Base-by-base conservation (phyloP, 768 basidiomycete genomes). In the Strobilomyces dryophilus region DNA sequence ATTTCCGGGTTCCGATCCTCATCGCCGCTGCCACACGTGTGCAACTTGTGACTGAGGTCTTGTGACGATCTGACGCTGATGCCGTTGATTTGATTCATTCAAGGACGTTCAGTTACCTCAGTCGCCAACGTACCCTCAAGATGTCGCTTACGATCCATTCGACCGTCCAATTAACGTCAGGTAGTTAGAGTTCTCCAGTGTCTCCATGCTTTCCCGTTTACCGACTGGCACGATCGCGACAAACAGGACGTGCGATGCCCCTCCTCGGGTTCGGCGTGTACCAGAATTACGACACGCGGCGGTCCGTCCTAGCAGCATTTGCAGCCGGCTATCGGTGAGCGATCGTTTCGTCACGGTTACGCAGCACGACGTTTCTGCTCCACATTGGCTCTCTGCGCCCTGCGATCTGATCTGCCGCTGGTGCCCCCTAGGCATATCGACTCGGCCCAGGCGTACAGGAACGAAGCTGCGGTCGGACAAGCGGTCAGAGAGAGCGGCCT, bases 181-280 rank as follows among this genome's bases (percentile, higher is more conserved):
- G 74, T 74, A 52, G 39, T 53, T 57, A 54, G 41, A 41, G 57
- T 57, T 56, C n/a, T n/a, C 44, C 24, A 24, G 24, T 24, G 24
- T 24, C 2, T 24, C 24, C 39, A 34, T 29, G 2, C 40, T 51
- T 24, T 24, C 18, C 18, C 12, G 21, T 10, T 41, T 21, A 14
- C 47, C 54, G 42, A 63, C 29, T 24, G 24, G 32, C 42, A 26
- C 42, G 40, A 20, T 29, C 49, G 9, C 10, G 51, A 8, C 7
- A 42, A 20, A 51, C 53, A 76, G 87, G 85, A 15, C 66, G 80
- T 65, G 52, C 67, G 21, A 82, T 89, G 71, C 87, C 88, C 21
- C 65, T 76, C 7, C 72, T 90, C 3, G 87, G 88, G 12, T 82
- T 89, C 51, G 87, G 81, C 37, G 85, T 89, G 18, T 89, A 82